Base-by-base conservation (phyloP, 1,284 basidiomycete genomes). In the Melampsora americana region DNA sequence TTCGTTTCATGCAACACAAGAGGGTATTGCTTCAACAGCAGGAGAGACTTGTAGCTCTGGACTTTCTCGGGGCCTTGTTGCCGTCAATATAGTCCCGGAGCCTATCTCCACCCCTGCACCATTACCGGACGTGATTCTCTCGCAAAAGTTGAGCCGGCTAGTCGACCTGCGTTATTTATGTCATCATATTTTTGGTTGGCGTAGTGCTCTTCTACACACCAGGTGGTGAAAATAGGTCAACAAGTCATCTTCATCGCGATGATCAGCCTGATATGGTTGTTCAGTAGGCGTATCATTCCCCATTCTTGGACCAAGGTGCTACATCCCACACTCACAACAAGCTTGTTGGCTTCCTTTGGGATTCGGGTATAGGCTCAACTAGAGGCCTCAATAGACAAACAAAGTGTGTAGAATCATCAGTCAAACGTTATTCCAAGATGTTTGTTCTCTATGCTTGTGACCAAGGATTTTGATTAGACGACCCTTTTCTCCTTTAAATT, bases 281-380 rank as follows among this genome's bases (percentile, higher is more conserved):
- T 68, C 32, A 68, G 66, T 39, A 20, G 66, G 14, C 39, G 66
- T 28, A 56, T 68, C n/a, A 56, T 68, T 9, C 66, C 66, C 6
- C 46, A 56, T 56, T 28, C 66, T 32, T 68, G 66, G 66, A 68
- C 44, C 26, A 68, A 68, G 35, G 48, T 68, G 23, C 32, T 68
- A 39, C 66, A 68, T 44, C 66, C 66, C 20, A 68, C 48, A 9
- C 48, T 68, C 6, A 56, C 48, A 18, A 68, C 66, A 26, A 68
- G 66, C 50, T 39, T 68, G 7, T 11, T 68, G 6, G 26, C 66
- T 16, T 26, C 48, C 1, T 26, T 68, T 30, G 48, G n/a, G 16
- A 32, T 68, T 9, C 23, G 18, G 66, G 66, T 9, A 23, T 68
- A n/a, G 66, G 66, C 16, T 14, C 44, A 14, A 44, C 48, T 30